Base-by-base conservation (phyloP, 345 rosid species). In the Moricandia moricandioides region DNA sequence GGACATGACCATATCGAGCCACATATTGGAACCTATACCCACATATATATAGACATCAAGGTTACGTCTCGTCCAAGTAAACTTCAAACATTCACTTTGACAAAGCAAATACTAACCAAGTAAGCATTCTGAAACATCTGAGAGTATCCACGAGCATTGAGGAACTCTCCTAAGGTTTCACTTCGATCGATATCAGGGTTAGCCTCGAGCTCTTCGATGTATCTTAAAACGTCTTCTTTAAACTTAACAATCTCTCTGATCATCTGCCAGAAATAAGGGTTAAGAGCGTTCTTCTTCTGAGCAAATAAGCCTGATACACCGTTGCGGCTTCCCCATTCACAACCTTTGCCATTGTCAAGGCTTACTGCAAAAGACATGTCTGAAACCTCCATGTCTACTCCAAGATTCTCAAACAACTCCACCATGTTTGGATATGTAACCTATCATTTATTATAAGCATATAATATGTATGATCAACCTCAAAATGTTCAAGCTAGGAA, bases 1-100 rank as follows among this genome's bases (percentile, higher is more conserved):
- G 93, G 82, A 73, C 95, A 89, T 16, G 97, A 88, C 98, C 97
- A 94, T 70, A 89, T 88, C 4, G 97, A 94, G 70, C 97, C 94
- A 75, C 96, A 88, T 58, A 94, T 78, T 0, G 98, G 98, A 27
- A 94, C 85, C 98, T 93, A 56, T 1, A 68, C 31, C 65, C 57
- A 71, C 8, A 27, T 16, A 12, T 26, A 76, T 26, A 37, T 16
- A 0, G 52, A 21, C 2, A 21, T 21, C 24, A 21, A 21, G 64
- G 49, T 72, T 67, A 66, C 62, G 33, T 67, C 24, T 17, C 6
- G 1, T 2, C 59, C 73, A 78, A 59, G 64, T 18, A 60, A 51
- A 37, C 37, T 34, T 11, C 27, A 35, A 45, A 27, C 6, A 43
- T 0, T 11, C 16, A 27, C 12, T 24, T 17, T 37, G 21, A 14